Evolutionary conservation across 345 rosid genomes (phyloP).

Genomic region (Pseudoturritis turrita): DNA sequence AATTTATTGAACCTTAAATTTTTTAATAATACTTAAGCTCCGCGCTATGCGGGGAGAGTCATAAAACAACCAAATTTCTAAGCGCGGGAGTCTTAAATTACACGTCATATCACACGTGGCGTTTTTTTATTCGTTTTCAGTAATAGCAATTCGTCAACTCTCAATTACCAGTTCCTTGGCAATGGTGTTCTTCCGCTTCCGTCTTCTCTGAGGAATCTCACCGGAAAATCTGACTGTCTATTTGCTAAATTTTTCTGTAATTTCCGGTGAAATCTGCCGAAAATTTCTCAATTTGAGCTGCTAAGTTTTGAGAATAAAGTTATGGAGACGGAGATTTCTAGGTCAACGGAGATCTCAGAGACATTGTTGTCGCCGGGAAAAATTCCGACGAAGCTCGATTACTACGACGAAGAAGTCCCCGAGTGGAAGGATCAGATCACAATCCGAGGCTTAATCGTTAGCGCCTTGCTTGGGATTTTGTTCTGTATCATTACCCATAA

Average conservation of each 20-base stretch:
- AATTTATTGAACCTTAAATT: no score
- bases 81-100: neutral
- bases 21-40: no score
- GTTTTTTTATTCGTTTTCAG: neutral
- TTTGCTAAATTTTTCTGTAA: neutral
- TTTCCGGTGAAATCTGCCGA: neutral
- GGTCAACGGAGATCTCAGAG: slow-evolving; percentile 43
- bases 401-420: slow-evolving; percentile 38
- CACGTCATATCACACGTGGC: neutral
- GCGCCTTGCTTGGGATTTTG: slow-evolving; percentile 59
- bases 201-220: neutral
- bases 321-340: slow-evolving; percentile 47
- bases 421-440: slow-evolving; percentile 92
- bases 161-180: neutral
- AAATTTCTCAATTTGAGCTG: neutral
- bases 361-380: slow-evolving; percentile 30
- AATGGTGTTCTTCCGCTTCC: neutral
- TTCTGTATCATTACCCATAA: slow-evolving; percentile 87
- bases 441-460: slow-evolving; percentile 54
- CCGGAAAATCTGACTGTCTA: neutral
- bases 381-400: neutral
- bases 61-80: neutral
- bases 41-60: no score
- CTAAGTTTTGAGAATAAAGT: neutral
- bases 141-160: neutral